These are phyloP conservation scores for Trichoderma simmonsii DNA, from an alignment of 2,329 filamentous ascomycete species.

Conservation along the genomic window DNA sequence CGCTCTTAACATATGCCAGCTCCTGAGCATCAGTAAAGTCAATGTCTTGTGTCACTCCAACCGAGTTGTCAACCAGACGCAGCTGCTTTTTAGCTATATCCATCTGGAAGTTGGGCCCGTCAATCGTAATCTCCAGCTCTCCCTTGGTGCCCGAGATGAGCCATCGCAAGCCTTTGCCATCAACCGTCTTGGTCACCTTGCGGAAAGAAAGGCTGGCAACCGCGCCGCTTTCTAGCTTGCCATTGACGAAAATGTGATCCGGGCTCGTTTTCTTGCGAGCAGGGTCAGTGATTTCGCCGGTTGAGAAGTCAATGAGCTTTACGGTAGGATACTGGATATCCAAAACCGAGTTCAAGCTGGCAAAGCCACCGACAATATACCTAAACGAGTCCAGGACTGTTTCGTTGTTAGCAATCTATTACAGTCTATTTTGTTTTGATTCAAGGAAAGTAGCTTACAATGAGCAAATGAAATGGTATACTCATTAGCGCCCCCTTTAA, in stretches of 20 bases:
- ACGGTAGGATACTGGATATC: conserved; percentile 24
- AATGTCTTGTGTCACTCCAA: conserved; percentile 30
- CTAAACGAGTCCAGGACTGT: conserved; percentile 22
- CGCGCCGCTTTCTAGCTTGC: conserved; percentile 29
- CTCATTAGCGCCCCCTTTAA: conserved; percentile 23
- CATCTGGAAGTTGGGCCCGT: conserved; percentile 33
- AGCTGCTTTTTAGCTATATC: neutral
- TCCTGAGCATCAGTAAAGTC: conserved; percentile 39
- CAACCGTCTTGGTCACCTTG: conserved; percentile 19
- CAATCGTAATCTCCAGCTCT: conserved; percentile 30
- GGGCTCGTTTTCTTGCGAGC: conserved; percentile 28
- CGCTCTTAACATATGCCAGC: conserved; percentile 83
- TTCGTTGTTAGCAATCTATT: neutral
- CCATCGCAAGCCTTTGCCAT: conserved; percentile 30
- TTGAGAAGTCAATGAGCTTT: conserved; percentile 23
- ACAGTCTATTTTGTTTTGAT: no score
- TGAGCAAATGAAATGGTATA: conserved; percentile 26
- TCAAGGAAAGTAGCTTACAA: neutral
- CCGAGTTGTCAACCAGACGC: neutral
- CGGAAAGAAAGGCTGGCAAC: conserved; percentile 29
- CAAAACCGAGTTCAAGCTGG: conserved; percentile 23
- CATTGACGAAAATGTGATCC: conserved; percentile 35
- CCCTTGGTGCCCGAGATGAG: conserved; percentile 37
- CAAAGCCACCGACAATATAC: neutral
- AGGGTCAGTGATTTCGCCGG: conserved; percentile 25